Evolutionary conservation across 352 stramenopile genomes (phyloP), one percentile per base, ranked within the genome.

Genomic region (Phytophthora capsici): DNA sequence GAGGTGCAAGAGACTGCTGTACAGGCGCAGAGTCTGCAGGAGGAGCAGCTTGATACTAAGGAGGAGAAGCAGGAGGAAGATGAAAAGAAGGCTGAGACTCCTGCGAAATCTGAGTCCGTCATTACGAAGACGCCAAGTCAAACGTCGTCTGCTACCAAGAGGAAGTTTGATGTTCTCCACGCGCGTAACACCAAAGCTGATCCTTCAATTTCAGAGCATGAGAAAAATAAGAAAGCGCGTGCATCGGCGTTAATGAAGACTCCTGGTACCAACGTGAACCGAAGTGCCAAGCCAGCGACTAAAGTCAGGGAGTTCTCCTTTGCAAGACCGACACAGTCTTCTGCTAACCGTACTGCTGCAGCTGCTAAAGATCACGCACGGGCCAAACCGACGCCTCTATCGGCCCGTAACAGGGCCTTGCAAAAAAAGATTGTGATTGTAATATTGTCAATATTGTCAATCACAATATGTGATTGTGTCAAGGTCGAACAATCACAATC

Each of bases 291-390:
- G 45, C 56, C 47, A 36, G 12, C 25, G 10, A 64, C 22, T 9
- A 72, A 66, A 14, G 16, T 59, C 30, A 60, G 38, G 8, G 69
- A 73, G 0, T 78, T 78, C 26, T 69, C 70, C 14, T 78, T 78
- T 28, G 70, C 70, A 1, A 57, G 70, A 63, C 66, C 70, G 3
- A 78, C 70, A 1, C 57, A 34, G 19, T 78, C 70, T 16, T 78
- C 70, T 13, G 57, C 66, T 3, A 63, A 53, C 23, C 70, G 70
- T 9, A 52, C 52, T 26, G 57, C 56, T 51, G 66, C 70, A 8
- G 17, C 49, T n/a, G 57, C 61, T 19, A 57, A 34, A 26, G 63
- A 64, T 22, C 59, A 73, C 14, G 57, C 55, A 17, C 56, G 71
- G 6, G 50, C 53, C 1, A 73, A 72, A 37, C 37, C 53, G 37